A percentile compares a stretch with the other conserved stretches of the same genome.
Evolutionary conservation across 2,329 filamentous ascomycete genomes (phyloP).

Genomic region (Domatiomyces globalis): DNA sequence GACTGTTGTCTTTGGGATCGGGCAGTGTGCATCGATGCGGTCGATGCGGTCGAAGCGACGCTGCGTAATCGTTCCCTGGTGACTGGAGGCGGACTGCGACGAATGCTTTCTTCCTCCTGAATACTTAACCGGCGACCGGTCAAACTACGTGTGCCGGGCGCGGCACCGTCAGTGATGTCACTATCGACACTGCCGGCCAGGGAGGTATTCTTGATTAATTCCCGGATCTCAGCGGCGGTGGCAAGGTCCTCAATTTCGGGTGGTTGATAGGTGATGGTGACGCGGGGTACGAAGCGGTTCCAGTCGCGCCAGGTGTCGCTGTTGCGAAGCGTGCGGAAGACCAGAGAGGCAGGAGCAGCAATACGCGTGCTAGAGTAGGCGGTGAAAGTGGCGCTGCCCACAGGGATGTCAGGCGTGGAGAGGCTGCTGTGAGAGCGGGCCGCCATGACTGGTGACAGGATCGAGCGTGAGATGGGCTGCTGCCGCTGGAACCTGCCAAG

Average conservation of each 20-base stretch:
- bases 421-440: background rate
- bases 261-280: slow-evolving; percentile 32
- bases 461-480: background rate
- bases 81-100: background rate
- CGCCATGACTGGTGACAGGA: background rate
- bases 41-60: background rate
- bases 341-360: slow-evolving; percentile 27
- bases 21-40: background rate
- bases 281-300: slow-evolving; percentile 34
- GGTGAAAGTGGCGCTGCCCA: slow-evolving; percentile 21
- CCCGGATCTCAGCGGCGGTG: slow-evolving; percentile 14
- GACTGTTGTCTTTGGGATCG: background rate
- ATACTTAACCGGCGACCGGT: background rate
- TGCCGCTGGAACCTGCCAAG: background rate
- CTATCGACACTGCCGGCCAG: slow-evolving; percentile 16
- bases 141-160: background rate
- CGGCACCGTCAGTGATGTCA: slow-evolving; percentile 14
- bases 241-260: slow-evolving; percentile 12
- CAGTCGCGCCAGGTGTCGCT: slow-evolving; percentile 34
- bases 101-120: background rate
- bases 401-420: slow-evolving; percentile 22
- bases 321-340: slow-evolving; percentile 32
- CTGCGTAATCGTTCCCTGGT: background rate
- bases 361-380: slow-evolving; percentile 26
- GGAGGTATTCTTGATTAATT: slow-evolving; percentile 17